phyloP scores from a whole-genome alignment of 192 early-diverging fungal species.

The Backusella tuberculispora region DNA sequence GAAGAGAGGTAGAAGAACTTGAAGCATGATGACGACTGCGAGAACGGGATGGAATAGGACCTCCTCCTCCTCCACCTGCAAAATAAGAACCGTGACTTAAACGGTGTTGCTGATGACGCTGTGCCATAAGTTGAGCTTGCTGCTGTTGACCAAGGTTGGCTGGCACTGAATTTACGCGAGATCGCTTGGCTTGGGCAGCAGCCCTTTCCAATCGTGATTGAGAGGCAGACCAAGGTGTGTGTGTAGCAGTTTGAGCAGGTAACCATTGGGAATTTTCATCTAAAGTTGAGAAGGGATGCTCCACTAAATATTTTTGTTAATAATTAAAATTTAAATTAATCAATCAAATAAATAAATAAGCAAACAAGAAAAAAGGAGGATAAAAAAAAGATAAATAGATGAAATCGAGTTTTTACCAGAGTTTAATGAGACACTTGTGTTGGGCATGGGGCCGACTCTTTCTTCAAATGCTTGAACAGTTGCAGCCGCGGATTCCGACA shows the following conservation, averaged over 20 bases:
- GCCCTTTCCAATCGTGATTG: constrained; percentile 22
- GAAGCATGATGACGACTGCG: background rate
- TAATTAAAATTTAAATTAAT: background rate
- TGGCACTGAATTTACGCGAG: constrained; percentile 37
- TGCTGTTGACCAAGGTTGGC: constrained; percentile 32
- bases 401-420: background rate
- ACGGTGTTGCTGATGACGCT: constrained; percentile 23
- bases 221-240: constrained; percentile 23
- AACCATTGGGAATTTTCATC: background rate
- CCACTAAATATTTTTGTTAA: background rate
- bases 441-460: constrained; percentile 13
- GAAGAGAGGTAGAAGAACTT: constrained; percentile 13
- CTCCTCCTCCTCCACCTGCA: background rate
- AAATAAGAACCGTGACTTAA: constrained; percentile 27
- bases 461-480: constrained; percentile 33
- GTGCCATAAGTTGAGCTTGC: constrained; percentile 19
- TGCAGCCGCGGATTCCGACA: constrained; percentile 38
- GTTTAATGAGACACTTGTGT: constrained; percentile 21
- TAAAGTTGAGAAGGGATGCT: background rate
- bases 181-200: constrained; percentile 25
- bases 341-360: background rate
- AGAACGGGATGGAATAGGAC: background rate
- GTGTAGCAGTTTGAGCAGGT: constrained; percentile 2
- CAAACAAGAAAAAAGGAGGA: background rate
- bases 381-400: background rate